Evolutionary conservation across 106 monocot genomes (phyloP).

Genomic region (Gastrodia elata): DNA sequence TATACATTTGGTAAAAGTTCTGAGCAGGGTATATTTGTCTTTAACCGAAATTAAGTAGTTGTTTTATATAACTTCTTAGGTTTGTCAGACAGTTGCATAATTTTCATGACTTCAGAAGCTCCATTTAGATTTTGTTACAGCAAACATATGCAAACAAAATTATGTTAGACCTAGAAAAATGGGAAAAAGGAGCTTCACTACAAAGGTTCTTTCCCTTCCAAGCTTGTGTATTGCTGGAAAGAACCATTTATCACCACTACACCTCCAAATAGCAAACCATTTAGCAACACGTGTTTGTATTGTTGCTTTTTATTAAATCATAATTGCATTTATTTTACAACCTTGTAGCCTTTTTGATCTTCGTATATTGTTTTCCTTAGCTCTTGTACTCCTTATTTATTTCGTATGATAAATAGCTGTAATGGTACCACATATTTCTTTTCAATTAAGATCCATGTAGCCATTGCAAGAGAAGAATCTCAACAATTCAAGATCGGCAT

Average conservation of each 20-base stretch:
- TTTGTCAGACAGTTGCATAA: too few species aligned
- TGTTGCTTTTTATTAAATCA: neutral
- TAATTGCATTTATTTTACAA: neutral
- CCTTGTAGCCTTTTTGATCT: neutral
- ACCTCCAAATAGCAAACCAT: neutral
- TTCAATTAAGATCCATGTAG: constrained; percentile 73
- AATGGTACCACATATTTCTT: neutral
- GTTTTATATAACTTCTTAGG: too few species aligned
- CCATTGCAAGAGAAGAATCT: constrained; percentile 64
- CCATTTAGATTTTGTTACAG: neutral
- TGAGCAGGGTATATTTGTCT: too few species aligned
- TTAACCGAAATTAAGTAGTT: too few species aligned
- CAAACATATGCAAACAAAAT: neutral
- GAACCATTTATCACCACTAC: neutral
- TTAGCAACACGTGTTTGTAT: neutral
- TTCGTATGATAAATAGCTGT: neutral
- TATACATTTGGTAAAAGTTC: too few species aligned
- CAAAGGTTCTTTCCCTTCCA: neutral
- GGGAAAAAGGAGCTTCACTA: neutral
- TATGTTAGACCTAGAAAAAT: neutral
- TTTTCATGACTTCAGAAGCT: neutral
- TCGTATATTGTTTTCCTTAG: neutral
- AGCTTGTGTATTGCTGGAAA: neutral
- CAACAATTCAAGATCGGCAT: constrained; percentile 63
- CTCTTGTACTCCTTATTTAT: neutral